Base-by-base conservation (phyloP, 2,329 filamentous ascomycete genomes). In the Acrocalymma vagum region DNA sequence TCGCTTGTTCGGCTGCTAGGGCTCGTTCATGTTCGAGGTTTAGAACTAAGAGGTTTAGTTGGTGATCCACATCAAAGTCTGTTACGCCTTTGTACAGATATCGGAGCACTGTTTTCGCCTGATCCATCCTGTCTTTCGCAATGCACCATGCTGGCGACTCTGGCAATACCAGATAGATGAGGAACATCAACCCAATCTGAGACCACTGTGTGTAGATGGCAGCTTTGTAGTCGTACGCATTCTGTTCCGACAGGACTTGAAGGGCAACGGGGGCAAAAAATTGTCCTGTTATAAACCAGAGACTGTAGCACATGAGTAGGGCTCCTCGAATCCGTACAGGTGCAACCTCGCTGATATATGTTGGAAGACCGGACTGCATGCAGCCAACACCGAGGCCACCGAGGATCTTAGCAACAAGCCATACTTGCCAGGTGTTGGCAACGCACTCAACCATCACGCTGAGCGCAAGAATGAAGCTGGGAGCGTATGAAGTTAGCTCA, bases 211-310 rank as follows among this genome's bases (percentile, higher is more conserved):
- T 3, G 17, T 33, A 38, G 14, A 16, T 22, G 14, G 15, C 22
- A 14, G 20, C 4, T 4, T 11, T 2, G 6, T 16, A 41, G 18
- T 34, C 21, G 9, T 16, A n/a, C 17, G 9, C 15, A 35, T 35
- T 22, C n/a, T 25, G 11, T 25, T 35, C 18, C 18, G 32, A 23
- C 1, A 76, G 54, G 3, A 53, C 38, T 16, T 74, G 63, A 4
- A 77, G 54, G 1, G 72, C 72, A 0, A 77, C 60, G 3, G 67
- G 70, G 3, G 70, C 73, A 24, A 71, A 72, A 20, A 77, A 67
- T 13, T 66, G 62, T 1, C 74, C 75, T 0, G 75, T 20, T 1
- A 69, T 67, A 45, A 70, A 76, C 75, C 74, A 78, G 8, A 35
- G 9, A 17, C 18, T 35, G 17, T 35, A 35, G 10, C 11, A 14